Evolutionary conservation across 2,329 filamentous ascomycete genomes (phyloP).

Genomic region (Fusarium paranaense): DNA sequence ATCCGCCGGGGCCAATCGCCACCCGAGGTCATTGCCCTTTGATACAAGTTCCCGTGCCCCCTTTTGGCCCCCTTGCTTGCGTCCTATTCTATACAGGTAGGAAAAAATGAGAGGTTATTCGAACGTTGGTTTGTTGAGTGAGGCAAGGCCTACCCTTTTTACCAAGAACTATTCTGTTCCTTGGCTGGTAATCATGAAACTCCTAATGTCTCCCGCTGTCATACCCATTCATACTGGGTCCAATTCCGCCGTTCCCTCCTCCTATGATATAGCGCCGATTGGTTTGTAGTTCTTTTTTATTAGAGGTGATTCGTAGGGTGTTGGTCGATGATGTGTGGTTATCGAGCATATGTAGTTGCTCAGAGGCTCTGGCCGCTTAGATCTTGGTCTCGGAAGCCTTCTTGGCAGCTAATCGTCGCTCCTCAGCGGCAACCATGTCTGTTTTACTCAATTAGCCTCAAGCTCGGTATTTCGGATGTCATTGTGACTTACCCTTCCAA

Average conservation of each 20-base stretch:
- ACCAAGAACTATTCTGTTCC: neutral
- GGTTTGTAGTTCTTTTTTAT: constrained; percentile 9
- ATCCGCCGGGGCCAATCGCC: neutral
- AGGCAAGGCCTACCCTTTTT: neutral
- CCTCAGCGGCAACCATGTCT: constrained; percentile 88
- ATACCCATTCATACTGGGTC: constrained; percentile 3
- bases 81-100: constrained; percentile 1
- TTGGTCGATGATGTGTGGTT: neutral
- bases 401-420: constrained; percentile 66
- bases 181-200: neutral
- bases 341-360: neutral
- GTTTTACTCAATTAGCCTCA: constrained; percentile 20
- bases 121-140: neutral
- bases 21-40: neutral
- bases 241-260: neutral
- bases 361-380: constrained; percentile 14
- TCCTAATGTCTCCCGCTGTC: constrained; percentile 2
- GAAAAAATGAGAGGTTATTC: constrained; percentile 2
- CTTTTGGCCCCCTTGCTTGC: neutral
- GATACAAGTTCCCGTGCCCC: neutral
- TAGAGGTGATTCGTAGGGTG: constrained; percentile 9
- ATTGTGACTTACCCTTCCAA: constrained; percentile 78
- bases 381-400: constrained; percentile 44
- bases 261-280: neutral
- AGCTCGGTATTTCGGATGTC: neutral